Evolutionary conservation across 2,329 filamentous ascomycete species (phyloP).

Genomic region (Lasiodiplodia sp.): DNA sequence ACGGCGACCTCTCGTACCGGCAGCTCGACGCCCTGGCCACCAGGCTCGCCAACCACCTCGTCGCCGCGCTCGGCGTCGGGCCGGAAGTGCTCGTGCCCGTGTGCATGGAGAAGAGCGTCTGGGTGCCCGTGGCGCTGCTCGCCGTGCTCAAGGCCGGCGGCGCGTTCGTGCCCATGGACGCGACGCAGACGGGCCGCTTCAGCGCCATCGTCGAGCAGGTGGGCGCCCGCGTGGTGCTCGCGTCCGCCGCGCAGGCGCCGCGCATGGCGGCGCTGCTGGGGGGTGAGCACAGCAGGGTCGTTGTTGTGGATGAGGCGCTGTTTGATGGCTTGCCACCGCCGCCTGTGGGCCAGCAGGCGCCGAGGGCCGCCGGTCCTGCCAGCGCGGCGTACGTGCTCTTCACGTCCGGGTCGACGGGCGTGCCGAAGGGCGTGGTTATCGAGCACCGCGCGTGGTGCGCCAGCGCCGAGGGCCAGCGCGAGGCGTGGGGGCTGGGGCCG

Average conservation of each 20-base stretch:
- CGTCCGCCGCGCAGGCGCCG: slow-evolving; percentile 49
- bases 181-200: slow-evolving; percentile 49
- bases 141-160: slow-evolving; percentile 47
- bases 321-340: too few relatives aligned
- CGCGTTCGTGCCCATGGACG: slow-evolving; percentile 2
- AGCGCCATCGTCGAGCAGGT: background rate
- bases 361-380: slow-evolving; percentile 47
- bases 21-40: slow-evolving; percentile 40
- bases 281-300: slow-evolving; percentile 5
- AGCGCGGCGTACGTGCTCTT: slow-evolving; percentile 69
- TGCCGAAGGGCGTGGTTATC: slow-evolving; percentile 79
- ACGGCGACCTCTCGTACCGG: slow-evolving; percentile 43
- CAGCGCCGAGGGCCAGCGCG: slow-evolving; percentile 50
- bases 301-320: slow-evolving; percentile 54
- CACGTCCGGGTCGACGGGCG: slow-evolving; percentile 96
- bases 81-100: slow-evolving; percentile 45
- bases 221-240: slow-evolving; percentile 42
- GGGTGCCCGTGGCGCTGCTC: slow-evolving; percentile 46
- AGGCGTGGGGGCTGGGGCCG: slow-evolving; percentile 33
- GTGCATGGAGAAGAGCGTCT: slow-evolving; percentile 49
- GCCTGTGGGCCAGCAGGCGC: too few relatives aligned
- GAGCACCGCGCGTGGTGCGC: slow-evolving; percentile 64
- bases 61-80: slow-evolving; percentile 39
- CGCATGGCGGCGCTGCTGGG: slow-evolving; percentile 55
- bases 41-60: slow-evolving; percentile 41